Conservation (phyloP, 2,329 filamentous ascomycete genomes). For the Nectriaceae sp. region DNA sequence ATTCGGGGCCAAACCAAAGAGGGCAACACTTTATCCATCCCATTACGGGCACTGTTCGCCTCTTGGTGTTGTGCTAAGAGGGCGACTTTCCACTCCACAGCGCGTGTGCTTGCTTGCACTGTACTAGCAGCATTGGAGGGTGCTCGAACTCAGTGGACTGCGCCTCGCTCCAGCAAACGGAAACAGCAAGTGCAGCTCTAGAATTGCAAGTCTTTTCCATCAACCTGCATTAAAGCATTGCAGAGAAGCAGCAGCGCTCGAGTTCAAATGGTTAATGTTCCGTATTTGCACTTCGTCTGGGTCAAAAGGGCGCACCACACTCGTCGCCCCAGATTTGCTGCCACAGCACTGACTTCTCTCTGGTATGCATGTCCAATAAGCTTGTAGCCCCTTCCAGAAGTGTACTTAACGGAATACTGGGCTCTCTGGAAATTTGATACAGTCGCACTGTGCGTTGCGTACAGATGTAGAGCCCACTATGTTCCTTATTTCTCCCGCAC, state of each 20-base stretch:
- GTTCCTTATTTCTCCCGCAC: too few species aligned
- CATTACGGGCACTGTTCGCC: not conserved
- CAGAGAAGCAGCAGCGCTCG: not conserved
- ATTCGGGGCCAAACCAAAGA: not conserved
- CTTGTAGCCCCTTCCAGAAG: not conserved
- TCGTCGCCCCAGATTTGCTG: too few species aligned
- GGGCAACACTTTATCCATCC: not conserved
- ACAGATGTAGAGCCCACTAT: too few species aligned
- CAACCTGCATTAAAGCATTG: too few species aligned
- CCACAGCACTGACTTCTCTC: too few species aligned
- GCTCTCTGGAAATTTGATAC: too few species aligned
- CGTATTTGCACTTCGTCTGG: too few species aligned
- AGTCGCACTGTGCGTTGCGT: too few species aligned
- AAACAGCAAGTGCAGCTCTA: not conserved
- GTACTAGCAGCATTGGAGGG: not conserved
- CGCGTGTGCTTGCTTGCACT: not conserved
- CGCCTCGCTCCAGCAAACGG: not conserved
- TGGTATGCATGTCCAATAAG: constrained; percentile 1
- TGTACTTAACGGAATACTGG: too few species aligned
- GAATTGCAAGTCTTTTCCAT: too few species aligned
- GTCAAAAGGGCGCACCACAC: too few species aligned
- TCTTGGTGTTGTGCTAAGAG: not conserved
- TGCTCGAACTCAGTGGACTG: not conserved
- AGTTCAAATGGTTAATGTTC: too few species aligned
- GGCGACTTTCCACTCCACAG: not conserved